Base-by-base conservation (phyloP, 805 yeast genomes). In the Suhomyces emberorum region DNA sequence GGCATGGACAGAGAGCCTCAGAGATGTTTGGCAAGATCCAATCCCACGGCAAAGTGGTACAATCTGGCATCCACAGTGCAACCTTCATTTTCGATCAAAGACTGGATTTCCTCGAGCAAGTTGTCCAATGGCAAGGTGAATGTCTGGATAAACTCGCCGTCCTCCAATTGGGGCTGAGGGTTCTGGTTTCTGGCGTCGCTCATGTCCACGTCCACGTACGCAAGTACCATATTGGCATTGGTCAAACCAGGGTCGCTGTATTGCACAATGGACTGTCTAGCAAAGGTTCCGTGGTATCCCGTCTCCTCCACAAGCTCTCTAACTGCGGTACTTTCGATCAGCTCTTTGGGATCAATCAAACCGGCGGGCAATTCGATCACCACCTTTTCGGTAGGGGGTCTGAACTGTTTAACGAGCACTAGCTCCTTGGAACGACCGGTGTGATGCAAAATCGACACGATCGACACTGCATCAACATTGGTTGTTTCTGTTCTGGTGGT, bases 281-380 rank as follows among this genome's bases (percentile, higher is more conserved):
- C 43, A 31, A 79, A 81, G 28, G 62, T 74, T 6, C 97, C 97
- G 30, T 81, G 66, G 55, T 84, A 89, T 0, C 98, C 98, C 0
- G 98, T 89, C 55, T 91, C 98, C 59, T 91, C 98, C 32, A 74
- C 74, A 45, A 91, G 63, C 58, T 91, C 98, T 44, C 98, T 74
- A 35, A 81, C 68, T 0, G 98, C 98, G 25, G 96, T 88, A 4
- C 75, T 61, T 46, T 80, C 88, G 18, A 87, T 60, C 1, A 81
- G 57, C 57, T 93, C 98, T 35, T 77, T 73, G 1, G 89, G 87
- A 57, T 91, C 98, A 28, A 93, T 75, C 44, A 91, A 68, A 0
- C 98, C 98, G 0, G 98, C 98, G 1, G 98, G 98, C 56, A 89
- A 74, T 60, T 91, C 98, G 43, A 91, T 79, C 52, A 95, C 83